Conservation (phyloP, 2,329 filamentous ascomycete genomes). For the Aspergillus sergii region DNA sequence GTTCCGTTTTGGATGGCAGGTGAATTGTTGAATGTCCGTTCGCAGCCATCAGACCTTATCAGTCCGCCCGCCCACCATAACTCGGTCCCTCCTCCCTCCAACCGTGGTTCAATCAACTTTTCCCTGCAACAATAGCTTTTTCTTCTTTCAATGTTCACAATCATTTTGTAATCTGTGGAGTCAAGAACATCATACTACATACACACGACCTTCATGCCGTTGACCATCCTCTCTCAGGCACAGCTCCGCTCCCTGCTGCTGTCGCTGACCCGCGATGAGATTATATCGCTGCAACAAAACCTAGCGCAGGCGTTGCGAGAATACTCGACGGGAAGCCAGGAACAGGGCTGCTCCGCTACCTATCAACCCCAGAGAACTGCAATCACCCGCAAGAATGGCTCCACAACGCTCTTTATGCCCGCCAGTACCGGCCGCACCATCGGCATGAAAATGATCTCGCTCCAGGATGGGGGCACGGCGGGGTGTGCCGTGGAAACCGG, state of each 20-base stretch:
- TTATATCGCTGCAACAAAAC: conserved; percentile 58
- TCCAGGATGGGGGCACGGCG: conserved; percentile 41
- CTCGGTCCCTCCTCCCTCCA: neutral
- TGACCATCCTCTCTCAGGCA: conserved; percentile 61
- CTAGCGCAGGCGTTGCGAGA: conserved; percentile 64
- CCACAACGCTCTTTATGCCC: conserved; percentile 69
- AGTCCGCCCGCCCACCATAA: neutral
- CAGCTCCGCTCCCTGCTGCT: conserved; percentile 60
- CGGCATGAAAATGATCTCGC: conserved; percentile 67
- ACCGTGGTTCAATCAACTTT: neutral
- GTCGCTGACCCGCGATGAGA: conserved; percentile 59
- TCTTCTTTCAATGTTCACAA: neutral
- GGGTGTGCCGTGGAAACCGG: conserved; percentile 39
- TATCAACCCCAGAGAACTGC: conserved; percentile 65
- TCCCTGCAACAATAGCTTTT: neutral
- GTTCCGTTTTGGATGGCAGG: neutral
- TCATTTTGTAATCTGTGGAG: neutral
- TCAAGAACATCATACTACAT: neutral
- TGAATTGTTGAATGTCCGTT: neutral
- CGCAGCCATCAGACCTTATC: neutral
- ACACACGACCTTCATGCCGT: conserved; percentile 50
- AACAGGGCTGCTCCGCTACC: conserved; percentile 59
- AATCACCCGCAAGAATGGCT: conserved; percentile 62
- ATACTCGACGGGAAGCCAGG: conserved; percentile 65
- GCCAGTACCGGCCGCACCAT: conserved; percentile 61